These are phyloP conservation scores for Hordeum marinum DNA, from an alignment of 176 grass and related monocot genomes.

Conservation along the genomic window DNA sequence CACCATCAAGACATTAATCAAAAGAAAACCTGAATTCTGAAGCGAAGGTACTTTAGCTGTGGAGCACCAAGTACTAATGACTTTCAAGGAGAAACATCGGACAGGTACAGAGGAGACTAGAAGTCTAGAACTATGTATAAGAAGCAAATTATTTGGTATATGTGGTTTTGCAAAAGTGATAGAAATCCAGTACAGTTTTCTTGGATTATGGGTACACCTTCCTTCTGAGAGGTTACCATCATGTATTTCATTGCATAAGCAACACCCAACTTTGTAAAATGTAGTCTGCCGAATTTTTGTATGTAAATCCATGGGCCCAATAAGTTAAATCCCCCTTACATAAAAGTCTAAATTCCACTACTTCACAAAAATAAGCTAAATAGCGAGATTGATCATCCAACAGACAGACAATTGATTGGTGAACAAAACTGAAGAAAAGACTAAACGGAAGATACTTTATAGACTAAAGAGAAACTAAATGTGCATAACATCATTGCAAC, in stretches of 20 bases:
- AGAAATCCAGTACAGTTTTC: not conserved
- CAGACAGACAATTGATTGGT: not conserved
- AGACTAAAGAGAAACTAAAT: too few species aligned
- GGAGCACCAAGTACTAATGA: conserved; percentile 1
- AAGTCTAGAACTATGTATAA: not conserved
- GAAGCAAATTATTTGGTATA: not conserved
- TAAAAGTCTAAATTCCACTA: not conserved
- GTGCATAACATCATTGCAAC: not conserved
- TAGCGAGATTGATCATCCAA: too few species aligned
- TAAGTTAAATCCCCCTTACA: not conserved
- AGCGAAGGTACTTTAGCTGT: not conserved
- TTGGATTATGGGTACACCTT: not conserved
- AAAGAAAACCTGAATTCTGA: not conserved
- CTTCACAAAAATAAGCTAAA: not conserved
- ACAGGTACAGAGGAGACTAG: not conserved
- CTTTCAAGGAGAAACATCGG: conserved; percentile 7
- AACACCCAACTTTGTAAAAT: not conserved
- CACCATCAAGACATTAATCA: not conserved
- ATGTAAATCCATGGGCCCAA: not conserved
- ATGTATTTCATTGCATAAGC: not conserved
- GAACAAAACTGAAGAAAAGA: not conserved
- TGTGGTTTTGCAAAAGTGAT: not conserved
- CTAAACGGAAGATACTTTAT: too few species aligned
- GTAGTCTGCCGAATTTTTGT: too few species aligned
- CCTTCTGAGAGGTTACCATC: not conserved